Conservation (phyloP, 352 stramenopile genomes). For the Globisporangium viniferum region DNA sequence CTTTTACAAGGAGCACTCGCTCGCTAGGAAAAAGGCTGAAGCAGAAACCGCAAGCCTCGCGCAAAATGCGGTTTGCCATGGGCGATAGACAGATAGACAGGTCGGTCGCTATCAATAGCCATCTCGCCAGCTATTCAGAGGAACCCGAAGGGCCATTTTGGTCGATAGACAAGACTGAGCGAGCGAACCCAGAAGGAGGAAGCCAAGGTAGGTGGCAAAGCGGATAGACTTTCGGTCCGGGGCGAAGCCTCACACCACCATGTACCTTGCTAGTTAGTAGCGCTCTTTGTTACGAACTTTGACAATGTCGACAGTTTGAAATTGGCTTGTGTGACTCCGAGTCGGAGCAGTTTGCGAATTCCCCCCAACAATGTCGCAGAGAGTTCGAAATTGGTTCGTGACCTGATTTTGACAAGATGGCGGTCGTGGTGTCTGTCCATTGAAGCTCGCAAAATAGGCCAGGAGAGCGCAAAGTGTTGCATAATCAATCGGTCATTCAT, state of each 20-base stretch:
- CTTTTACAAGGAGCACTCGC: neutral
- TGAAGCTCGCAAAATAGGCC: neutral
- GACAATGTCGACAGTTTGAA: neutral
- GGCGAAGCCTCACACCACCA: no score
- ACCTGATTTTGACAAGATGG: neutral
- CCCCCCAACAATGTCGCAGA: neutral
- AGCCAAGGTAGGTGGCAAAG: neutral
- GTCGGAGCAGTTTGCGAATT: neutral
- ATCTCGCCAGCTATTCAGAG: neutral
- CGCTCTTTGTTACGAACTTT: no score
- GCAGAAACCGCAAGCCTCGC: neutral
- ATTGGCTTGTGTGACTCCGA: neutral
- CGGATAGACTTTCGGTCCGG: neutral
- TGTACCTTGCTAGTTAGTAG: no score
- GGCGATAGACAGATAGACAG: neutral
- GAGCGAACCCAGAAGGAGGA: neutral
- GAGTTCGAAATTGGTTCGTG: neutral
- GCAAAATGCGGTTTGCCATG: neutral
- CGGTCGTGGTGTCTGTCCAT: neutral
- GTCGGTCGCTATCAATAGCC: neutral
- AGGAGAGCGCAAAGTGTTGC: neutral
- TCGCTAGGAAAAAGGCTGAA: neutral
- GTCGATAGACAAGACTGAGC: neutral
- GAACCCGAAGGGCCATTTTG: neutral
- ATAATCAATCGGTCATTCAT: conserved; percentile 8